Conservation (phyloP, 495 filamentous ascomycete species). For the Neurospora sp. region DNA sequence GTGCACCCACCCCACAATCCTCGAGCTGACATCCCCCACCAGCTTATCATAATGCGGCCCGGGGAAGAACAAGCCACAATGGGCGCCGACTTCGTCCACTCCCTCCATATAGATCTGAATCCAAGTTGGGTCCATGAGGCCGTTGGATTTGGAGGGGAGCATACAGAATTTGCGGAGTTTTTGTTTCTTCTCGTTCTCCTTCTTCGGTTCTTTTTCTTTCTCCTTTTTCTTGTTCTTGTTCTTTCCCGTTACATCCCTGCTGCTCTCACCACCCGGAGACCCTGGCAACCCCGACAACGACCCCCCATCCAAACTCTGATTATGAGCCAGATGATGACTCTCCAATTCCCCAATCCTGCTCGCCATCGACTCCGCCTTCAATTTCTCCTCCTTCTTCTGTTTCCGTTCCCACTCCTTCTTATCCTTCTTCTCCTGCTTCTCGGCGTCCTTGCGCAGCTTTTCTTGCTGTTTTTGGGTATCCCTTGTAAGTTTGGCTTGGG, state of each 20-base stretch:
- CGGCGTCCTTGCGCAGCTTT: slow-evolving; percentile 24
- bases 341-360: not conserved
- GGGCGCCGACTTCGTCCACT: slow-evolving; percentile 77
- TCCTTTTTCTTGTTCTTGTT: not conserved
- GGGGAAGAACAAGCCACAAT: slow-evolving; percentile 72
- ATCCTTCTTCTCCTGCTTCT: slow-evolving; percentile 11
- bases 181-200: slow-evolving; percentile 31
- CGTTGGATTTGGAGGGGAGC: slow-evolving; percentile 43
- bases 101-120: slow-evolving; percentile 66
- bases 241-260: not conserved
- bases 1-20: slow-evolving; percentile 64
- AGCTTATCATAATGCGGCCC: slow-evolving; percentile 62
- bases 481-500: slow-evolving; percentile 32
- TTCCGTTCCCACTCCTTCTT: slow-evolving; percentile 16
- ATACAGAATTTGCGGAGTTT: slow-evolving; percentile 70
- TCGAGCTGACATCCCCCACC: slow-evolving; percentile 61
- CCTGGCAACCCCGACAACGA: not conserved
- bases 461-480: slow-evolving; percentile 21
- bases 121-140: slow-evolving; percentile 52
- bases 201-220: slow-evolving; percentile 8
- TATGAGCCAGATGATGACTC: not conserved
- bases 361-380: slow-evolving; percentile 8
- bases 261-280: not conserved
- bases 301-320: slow-evolving; percentile 2
- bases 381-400: slow-evolving; percentile 9